Conservation (phyloP, 495 filamentous ascomycete species). For the Penicillium ucsense region DNA sequence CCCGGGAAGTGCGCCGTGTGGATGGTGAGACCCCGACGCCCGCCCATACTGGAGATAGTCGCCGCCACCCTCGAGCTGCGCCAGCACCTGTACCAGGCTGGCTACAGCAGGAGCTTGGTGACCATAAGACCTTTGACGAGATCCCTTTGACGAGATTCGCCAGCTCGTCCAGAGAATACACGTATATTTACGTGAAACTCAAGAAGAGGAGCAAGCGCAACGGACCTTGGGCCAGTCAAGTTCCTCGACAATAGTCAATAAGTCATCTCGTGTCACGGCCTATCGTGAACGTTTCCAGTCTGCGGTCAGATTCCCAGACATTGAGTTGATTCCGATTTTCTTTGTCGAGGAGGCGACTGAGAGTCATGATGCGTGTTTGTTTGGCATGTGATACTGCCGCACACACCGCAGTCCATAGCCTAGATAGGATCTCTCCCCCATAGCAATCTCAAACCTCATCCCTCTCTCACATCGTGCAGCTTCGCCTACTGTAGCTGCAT, state of each 20-base stretch:
- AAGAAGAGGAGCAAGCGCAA: not conserved
- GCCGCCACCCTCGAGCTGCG: not conserved
- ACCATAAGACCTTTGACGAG: not conserved
- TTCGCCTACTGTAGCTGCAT: too few relatives aligned
- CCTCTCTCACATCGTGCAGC: too few relatives aligned
- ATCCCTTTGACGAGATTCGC: not conserved
- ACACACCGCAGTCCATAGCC: too few relatives aligned
- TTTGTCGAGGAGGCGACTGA: not conserved
- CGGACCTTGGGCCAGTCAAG: too few relatives aligned
- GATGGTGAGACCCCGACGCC: not conserved
- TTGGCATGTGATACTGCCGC: too few relatives aligned
- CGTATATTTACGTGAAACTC: not conserved
- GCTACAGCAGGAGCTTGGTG: not conserved
- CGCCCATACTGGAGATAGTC: not conserved
- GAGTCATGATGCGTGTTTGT: not conserved
- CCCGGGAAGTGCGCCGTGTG: not conserved
- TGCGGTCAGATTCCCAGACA: not conserved
- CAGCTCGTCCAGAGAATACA: not conserved
- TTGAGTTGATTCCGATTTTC: not conserved
- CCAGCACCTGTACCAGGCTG: not conserved
- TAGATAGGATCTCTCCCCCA: too few relatives aligned
- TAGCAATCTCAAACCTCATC: too few relatives aligned
- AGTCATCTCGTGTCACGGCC: not conserved
- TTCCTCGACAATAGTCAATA: too few relatives aligned
- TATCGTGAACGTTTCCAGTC: not conserved